Evolutionary conservation across 2,329 filamentous ascomycete species (phyloP).

Genomic region (Dactylellina sp.): DNA sequence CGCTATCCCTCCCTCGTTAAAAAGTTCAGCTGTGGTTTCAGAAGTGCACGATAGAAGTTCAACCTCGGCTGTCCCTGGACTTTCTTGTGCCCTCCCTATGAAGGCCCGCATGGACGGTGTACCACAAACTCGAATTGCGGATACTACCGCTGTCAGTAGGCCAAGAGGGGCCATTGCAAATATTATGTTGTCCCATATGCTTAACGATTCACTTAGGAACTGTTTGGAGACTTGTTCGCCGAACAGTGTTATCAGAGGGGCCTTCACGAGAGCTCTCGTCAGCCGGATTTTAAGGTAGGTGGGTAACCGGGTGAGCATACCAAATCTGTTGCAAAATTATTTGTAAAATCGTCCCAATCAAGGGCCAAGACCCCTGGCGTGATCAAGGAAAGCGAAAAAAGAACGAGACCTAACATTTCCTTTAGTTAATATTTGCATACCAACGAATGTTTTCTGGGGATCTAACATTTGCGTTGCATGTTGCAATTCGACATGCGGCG

Average conservation of each 20-base stretch:
- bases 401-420: not conserved
- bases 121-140: conserved; percentile 62
- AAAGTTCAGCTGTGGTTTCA: conserved; percentile 29
- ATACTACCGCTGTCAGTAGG: conserved; percentile 64
- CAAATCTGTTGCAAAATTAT: conserved; percentile 47
- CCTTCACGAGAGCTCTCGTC: conserved; percentile 13
- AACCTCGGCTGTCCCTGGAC: conserved; percentile 33
- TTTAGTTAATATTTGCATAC: too few species aligned
- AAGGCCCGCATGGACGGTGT: conserved; percentile 41
- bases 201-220: conserved; percentile 63
- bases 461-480: conserved; percentile 21
- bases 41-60: conserved; percentile 46
- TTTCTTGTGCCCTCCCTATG: conserved; percentile 38
- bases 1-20: conserved; percentile 45
- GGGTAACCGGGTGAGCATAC: not conserved
- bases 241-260: conserved; percentile 63
- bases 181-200: conserved; percentile 56
- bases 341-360: conserved; percentile 45
- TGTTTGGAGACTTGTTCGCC: conserved; percentile 65
- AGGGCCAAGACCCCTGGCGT: conserved; percentile 4
- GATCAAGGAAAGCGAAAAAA: not conserved
- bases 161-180: conserved; percentile 60
- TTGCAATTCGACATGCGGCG: not conserved
- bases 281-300: not conserved
- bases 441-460: not conserved